A percentile compares a stretch with the other conserved stretches of the same genome.
Conservation (phyloP, 306 rosid genomes). For the Fagus crenata region DNA sequence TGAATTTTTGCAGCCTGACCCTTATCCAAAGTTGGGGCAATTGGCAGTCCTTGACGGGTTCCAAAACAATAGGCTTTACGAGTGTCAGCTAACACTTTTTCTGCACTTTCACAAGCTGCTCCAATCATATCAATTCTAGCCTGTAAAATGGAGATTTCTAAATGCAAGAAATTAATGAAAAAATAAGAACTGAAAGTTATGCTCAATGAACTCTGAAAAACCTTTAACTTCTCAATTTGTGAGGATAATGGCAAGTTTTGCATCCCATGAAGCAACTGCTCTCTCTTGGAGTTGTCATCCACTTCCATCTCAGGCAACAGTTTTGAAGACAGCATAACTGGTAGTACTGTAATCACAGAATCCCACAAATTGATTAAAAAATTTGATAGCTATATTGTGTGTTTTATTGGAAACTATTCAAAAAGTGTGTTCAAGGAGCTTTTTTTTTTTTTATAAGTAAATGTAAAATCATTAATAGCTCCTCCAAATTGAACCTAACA, state of each 20-base stretch:
- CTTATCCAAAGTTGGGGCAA: constrained; percentile 84
- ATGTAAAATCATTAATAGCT: too few relatives aligned
- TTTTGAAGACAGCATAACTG: constrained; percentile 87
- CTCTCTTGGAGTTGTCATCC: constrained; percentile 71
- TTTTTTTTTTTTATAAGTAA: neutral
- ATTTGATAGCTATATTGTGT: neutral
- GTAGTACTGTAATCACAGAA: constrained; percentile 52
- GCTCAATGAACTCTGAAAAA: constrained; percentile 27
- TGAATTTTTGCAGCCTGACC: constrained; percentile 96
- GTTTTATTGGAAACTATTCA: neutral
- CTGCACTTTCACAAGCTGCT: constrained; percentile 92
- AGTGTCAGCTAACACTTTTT: constrained; percentile 86
- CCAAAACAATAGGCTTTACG: constrained; percentile 91
- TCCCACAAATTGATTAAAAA: neutral
- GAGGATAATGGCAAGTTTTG: constrained; percentile 70
- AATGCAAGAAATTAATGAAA: neutral
- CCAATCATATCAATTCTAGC: constrained; percentile 85
- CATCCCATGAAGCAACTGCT: constrained; percentile 80
- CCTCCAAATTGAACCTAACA: too few relatives aligned
- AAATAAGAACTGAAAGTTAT: constrained; percentile 6
- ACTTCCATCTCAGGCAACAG: constrained; percentile 90
- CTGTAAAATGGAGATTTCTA: constrained; percentile 37
- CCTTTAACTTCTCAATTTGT: constrained; percentile 82
- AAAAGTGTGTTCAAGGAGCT: neutral
- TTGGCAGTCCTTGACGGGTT: constrained; percentile 74